phyloP scores from a whole-genome alignment of 495 filamentous ascomycete species.

The Cudoniella acicularis region DNA sequence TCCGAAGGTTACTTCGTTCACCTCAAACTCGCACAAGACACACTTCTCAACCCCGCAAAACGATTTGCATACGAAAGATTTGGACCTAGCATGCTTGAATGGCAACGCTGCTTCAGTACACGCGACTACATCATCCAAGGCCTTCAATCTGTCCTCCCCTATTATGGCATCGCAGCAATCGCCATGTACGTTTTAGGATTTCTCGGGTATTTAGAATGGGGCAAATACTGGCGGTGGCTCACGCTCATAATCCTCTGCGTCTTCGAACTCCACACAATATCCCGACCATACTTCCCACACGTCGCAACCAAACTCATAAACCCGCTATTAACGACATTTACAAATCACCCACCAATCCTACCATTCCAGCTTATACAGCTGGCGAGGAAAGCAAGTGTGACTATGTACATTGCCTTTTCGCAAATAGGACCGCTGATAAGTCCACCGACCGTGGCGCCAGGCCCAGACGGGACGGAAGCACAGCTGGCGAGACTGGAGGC shows the following conservation, averaged over 20 bases:
- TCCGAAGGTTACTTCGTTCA: constrained; percentile 70
- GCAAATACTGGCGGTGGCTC: constrained; percentile 87
- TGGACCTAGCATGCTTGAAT: constrained; percentile 67
- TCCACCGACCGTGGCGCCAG: constrained; percentile 22
- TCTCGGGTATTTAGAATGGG: constrained; percentile 79
- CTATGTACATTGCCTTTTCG: constrained; percentile 86
- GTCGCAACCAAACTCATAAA: constrained; percentile 59
- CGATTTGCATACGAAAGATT: constrained; percentile 94
- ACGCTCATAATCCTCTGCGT: constrained; percentile 62
- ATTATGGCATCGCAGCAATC: constrained; percentile 58
- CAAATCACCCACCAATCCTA: constrained; percentile 62
- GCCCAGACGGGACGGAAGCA: constrained; percentile 30
- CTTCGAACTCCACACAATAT: constrained; percentile 72
- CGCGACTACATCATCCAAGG: constrained; percentile 71
- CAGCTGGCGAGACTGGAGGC: constrained; percentile 55
- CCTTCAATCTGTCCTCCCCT: constrained; percentile 49
- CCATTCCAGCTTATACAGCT: constrained; percentile 82
- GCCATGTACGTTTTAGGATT: constrained; percentile 66
- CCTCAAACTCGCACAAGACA: constrained; percentile 80
- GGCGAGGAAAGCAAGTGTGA: constrained; percentile 71
- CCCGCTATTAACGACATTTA: constrained; percentile 49
- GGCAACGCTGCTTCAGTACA: constrained; percentile 65
- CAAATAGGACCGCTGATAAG: constrained; percentile 67
- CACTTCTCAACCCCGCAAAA: constrained; percentile 70
- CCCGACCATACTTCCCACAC: constrained; percentile 56